Percentiles rank a stretch among this genome's conserved stretches.
Conservation (phyloP, 2,329 filamentous ascomycete genomes). For the Ceratocystis diversiconidia region DNA sequence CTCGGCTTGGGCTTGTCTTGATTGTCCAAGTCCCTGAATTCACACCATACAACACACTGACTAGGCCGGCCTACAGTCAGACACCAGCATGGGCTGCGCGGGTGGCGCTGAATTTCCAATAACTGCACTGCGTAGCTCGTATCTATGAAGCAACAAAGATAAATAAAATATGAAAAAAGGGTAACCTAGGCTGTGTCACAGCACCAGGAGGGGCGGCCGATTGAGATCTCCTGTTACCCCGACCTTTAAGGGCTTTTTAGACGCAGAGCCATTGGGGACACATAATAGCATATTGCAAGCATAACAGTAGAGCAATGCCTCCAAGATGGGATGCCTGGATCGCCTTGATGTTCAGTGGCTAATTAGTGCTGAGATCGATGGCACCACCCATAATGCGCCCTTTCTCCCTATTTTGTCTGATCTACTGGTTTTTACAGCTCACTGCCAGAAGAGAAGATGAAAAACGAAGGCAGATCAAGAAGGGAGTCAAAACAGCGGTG, state of each 20-base stretch:
- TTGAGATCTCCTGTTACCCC: background rate
- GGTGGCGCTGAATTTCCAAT: background rate
- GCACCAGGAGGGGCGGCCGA: background rate
- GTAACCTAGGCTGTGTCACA: background rate
- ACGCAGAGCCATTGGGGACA: background rate
- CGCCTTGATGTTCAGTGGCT: background rate
- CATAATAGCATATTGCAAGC: background rate
- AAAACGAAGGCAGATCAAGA: background rate
- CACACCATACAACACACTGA: too few species aligned
- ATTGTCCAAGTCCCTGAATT: background rate
- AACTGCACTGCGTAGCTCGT: background rate
- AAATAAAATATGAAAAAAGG: background rate
- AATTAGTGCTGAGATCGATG: background rate
- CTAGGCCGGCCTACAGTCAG: background rate
- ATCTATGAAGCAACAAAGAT: background rate
- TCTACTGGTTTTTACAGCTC: background rate
- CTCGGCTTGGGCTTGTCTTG: background rate
- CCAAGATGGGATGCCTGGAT: background rate
- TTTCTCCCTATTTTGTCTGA: background rate
- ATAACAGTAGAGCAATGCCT: background rate
- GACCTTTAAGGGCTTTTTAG: background rate
- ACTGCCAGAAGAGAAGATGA: background rate
- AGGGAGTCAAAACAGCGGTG: slow-evolving; percentile 1
- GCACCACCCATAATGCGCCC: background rate
- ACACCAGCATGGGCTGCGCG: background rate